These are phyloP conservation scores for Coemansia sp. DNA, from an alignment of 192 early-diverging fungal species.

Conservation along the genomic window DNA sequence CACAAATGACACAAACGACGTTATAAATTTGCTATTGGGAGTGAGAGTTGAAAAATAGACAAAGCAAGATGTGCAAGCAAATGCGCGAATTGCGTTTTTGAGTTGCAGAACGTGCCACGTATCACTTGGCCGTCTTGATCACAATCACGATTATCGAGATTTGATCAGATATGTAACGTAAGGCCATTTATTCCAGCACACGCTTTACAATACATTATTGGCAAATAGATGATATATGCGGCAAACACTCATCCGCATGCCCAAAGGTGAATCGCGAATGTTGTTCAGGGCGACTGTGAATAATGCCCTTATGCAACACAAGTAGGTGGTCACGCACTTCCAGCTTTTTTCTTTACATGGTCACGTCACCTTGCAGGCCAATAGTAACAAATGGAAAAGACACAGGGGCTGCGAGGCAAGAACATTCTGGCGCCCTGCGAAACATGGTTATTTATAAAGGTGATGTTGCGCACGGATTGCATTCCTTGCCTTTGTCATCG, in stretches of 20 bases:
- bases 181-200: too few relatives aligned
- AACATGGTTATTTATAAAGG: neutral
- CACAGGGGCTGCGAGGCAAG: neutral
- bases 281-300: neutral
- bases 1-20: neutral
- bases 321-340: neutral
- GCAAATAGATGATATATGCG: neutral
- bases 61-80: constrained; percentile 1
- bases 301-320: neutral
- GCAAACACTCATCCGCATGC: neutral
- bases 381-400: neutral
- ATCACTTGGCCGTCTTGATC: too few relatives aligned
- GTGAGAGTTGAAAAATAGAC: neutral
- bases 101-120: too few relatives aligned
- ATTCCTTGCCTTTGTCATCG: neutral
- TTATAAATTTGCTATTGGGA: neutral
- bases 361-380: neutral
- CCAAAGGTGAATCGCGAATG: constrained; percentile 4
- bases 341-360: neutral
- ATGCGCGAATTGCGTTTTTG: neutral
- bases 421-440: neutral
- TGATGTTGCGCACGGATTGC: neutral
- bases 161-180: too few relatives aligned
- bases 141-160: too few relatives aligned
- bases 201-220: too few relatives aligned